Evolutionary conservation across 208 protist genomes (phyloP).

Genomic region (Leptomonas seymouri): DNA sequence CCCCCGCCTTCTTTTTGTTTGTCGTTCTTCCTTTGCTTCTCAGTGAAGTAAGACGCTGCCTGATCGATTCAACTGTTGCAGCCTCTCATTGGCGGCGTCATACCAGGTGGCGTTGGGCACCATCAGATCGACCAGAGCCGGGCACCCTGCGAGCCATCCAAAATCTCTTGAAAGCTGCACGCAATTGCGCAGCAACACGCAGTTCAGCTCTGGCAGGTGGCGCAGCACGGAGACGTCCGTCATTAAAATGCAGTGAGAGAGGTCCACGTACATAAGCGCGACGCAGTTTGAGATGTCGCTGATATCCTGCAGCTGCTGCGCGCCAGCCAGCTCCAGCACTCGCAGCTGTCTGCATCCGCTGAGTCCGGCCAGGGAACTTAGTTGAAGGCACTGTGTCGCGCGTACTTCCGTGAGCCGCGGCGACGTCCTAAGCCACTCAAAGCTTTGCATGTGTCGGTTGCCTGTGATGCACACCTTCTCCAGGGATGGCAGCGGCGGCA

Average conservation of each 20-base stretch:
- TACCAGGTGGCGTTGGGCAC: constrained; percentile 1
- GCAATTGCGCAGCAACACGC: constrained; percentile 13
- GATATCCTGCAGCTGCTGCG: constrained; percentile 5
- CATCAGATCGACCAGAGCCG: constrained; percentile 8
- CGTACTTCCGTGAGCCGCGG: constrained; percentile 16
- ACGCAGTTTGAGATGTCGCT: background rate
- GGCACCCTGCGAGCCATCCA: constrained; percentile 16
- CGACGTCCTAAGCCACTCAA: constrained; percentile 21
- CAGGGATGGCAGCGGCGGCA: constrained; percentile 20
- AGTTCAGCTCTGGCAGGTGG: constrained; percentile 4
- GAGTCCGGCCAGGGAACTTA: constrained; percentile 19
- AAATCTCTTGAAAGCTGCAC: constrained; percentile 14
- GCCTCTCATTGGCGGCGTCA: background rate
- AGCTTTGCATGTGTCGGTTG: constrained; percentile 23
- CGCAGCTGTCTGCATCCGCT: constrained; percentile 3
- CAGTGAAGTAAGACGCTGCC: background rate
- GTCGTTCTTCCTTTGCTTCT: no score
- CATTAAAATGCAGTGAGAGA: constrained; percentile 15
- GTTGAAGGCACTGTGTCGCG: constrained; percentile 30
- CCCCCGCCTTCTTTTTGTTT: no score
- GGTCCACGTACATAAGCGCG: constrained; percentile 18
- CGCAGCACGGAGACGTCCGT: constrained; percentile 2
- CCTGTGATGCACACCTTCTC: constrained; percentile 17
- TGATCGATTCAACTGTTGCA: constrained; percentile 1
- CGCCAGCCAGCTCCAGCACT: constrained; percentile 16